Evolutionary conservation across 176 grass and related monocot species (phyloP), one percentile per base, ranked within the genome.

Genomic region (Phragmites australis): DNA sequence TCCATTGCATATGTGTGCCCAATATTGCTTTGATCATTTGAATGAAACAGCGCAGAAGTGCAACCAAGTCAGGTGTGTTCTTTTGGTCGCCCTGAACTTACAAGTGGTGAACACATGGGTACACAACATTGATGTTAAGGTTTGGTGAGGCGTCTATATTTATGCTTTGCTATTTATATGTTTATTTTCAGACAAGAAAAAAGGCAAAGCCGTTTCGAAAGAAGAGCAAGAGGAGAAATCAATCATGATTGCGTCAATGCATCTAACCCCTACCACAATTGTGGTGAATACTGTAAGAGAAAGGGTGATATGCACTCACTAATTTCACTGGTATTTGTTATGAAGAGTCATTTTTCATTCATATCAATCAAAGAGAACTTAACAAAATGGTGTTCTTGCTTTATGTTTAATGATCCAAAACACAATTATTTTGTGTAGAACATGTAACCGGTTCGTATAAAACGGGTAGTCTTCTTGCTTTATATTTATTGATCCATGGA

Each of bases 241-340:
- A 68, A 94, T 59, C 88, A 88, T 42, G 83, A 89, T 62, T 98
- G 96, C 68, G 74, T 8, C 21, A 93, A 98, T 15, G 92, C 96
- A 81, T 98, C 90, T 25, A 98, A 98, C 77, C 96, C 92, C 2
- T 98, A 87, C 74, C 96, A 98, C 54, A 89, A 88, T 54, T 98
- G 96, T 83, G 79, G 65, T 66, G 88, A 93, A 32, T 5, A 87
- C 46, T 99, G 96, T 73, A 81, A 81, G 74, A 88, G 78, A 84
- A 92, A 71, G 42, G 82, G 64, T 25, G 58, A 50, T 25, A 54
- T 21, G 12, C 45, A 37, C 34, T 42, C 72, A 19, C 16, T 40
- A 54, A 29, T 27, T n/a, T 76, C 22, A n/a, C 2, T 50, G 32
- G 12, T 48, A 10, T 56, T 57, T n/a, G 27, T 59, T 19, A 9